Evolutionary conservation across 1,284 basidiomycete species (phyloP), one percentile per base, ranked within the genome.

Genomic region (Leccinum fallax): DNA sequence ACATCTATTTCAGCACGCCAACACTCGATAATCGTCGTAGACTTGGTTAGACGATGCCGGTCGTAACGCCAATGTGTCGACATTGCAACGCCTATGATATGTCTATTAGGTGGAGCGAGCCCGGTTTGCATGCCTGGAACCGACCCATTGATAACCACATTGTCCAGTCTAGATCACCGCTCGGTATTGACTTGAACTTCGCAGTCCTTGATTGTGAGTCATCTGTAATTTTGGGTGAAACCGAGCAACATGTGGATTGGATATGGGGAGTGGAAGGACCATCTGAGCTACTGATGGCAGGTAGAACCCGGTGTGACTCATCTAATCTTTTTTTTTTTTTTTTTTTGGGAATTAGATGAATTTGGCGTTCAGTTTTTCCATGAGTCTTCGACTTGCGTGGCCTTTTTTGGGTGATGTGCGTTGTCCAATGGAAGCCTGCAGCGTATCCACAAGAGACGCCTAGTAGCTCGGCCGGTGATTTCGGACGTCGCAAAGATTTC

Each of bases 61-160:
- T 15, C 16, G n/a, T 60, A 34, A 46, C 34, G 46, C 34, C 2
- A 40, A 49, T 51, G 21, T 9, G 38, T 19, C 32, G 53, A 34
- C 16, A 19, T 43, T 28, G 21, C 43, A 55, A 51, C 16, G 13
- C 30, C 43, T 61, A 46, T 48, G 5, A 1, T 38, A 43, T 16
- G 36, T 30, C 55, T 40, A 59, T 68, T 55, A 67, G 61, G 59
- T 59, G 30, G 52, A 61, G 43, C 19, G n/a, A 34, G 21, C 53
- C 10, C 34, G 11, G 5, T 46, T n/a, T 43, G 1, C 16, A n/a
- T 55, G 11, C 46, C 4, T 59, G 36, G 52, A 46, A 57, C 60
- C 19, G 40, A 71, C 63, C 55, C 53, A 21, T 56, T 51, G 34
- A 57, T 48, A 19, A n/a, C 43, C 8, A 19, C 34, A 11, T 46